A percentile compares a stretch with the other conserved stretches of the same genome.
Conservation (phyloP, 176 grass and related monocot genomes). For the Chrysopogon serrulatus region DNA sequence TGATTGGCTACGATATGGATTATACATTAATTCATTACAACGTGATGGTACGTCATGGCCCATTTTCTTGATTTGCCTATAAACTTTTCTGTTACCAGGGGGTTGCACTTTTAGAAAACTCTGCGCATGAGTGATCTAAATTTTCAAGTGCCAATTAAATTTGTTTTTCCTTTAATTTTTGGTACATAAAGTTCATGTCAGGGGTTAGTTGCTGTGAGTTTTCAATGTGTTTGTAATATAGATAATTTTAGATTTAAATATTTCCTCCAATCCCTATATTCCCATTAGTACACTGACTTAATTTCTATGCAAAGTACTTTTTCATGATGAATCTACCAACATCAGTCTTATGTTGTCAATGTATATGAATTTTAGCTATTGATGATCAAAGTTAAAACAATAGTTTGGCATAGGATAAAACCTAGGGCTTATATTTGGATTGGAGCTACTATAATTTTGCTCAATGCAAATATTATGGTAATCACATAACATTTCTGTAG, state of each 20-base stretch:
- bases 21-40: constrained; percentile 97
- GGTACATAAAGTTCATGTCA: background rate
- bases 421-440: background rate
- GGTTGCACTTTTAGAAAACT: background rate
- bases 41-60: constrained; percentile 65
- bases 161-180: background rate
- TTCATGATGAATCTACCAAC: background rate
- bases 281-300: background rate
- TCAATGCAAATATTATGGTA: background rate
- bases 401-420: background rate
- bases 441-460: background rate
- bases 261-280: background rate
- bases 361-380: background rate
- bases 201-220: background rate
- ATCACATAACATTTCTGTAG: constrained; percentile 36
- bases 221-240: background rate
- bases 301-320: background rate
- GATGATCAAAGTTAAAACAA: background rate
- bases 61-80: constrained; percentile 6
- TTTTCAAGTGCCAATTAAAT: background rate
- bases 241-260: background rate
- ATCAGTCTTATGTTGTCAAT: background rate
- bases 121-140: background rate
- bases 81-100: background rate
- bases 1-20: constrained; percentile 96